Evolutionary conservation across 202 grass and related monocot genomes (phyloP), one percentile per base, ranked within the genome.

Genomic region (Digitaria exilis): DNA sequence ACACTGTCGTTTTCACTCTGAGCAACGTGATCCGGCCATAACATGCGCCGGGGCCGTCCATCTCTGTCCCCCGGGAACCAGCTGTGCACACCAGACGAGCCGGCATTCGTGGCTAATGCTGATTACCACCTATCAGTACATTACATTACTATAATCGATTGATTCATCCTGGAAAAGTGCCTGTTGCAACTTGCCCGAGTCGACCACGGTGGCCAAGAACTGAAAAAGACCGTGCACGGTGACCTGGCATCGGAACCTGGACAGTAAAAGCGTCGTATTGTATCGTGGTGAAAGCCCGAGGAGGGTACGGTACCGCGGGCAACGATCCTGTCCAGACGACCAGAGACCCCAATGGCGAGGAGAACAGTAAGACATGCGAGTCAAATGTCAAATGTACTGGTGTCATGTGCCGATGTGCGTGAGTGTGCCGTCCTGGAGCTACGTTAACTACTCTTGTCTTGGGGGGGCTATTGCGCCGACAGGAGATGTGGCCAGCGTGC

Each of bases 401-500:
- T 10, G n/a, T n/a, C n/a, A n/a, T n/a, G n/a, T n/a, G n/a, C n/a
- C n/a, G n/a, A n/a, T n/a, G 14, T 31, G 51, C 6, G 25, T 29
- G 15, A 29, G 19, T 71, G 79, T 58, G 49, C 24, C 82, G 62
- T 77, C 71, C 71, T 68, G 41, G 52, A 57, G 31, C 72, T 17
- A 24, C 13, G 81, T 84, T 84, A 69, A 58, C 29, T 69, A 69
- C 43, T 39, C 13, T 26, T 16, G 10, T 44, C 3, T 5, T 2
- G 19, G 24, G 34, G 1, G 15, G 52, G n/a, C 64, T n/a, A 13
- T 84, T 26, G 30, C 82, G 55, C 72, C 49, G 62, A 58, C 61
- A 48, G 65, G 31, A 24, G 26, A 60, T 46, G 13, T 46, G 61
- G 62, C 72, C 72, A 77, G 19, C 62, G 73, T 69, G 73, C 82